Conservation (phyloP, 2,329 filamentous ascomycete species). For the Thelonectria discophora region DNA sequence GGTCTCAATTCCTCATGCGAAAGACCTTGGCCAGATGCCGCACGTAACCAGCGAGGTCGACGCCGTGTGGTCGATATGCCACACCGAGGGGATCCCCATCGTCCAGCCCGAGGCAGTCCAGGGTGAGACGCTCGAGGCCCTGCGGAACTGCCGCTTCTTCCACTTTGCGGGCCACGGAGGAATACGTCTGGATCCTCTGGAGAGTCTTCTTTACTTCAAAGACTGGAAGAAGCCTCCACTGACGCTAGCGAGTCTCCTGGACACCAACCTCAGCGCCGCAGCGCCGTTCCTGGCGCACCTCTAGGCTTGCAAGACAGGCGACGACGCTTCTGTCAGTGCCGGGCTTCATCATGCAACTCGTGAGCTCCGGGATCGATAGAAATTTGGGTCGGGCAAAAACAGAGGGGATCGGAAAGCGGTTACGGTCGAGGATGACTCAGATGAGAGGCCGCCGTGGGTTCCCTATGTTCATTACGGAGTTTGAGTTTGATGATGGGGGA, state of each 20-base stretch:
- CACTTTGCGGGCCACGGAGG: constrained; percentile 5
- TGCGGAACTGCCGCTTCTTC: neutral
- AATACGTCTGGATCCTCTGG: neutral
- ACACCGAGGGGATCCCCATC: neutral
- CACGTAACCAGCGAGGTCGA: neutral
- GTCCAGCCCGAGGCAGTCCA: neutral
- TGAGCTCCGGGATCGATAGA: neutral
- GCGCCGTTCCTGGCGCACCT: constrained; percentile 3
- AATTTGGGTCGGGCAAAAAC: neutral
- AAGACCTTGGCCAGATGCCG: neutral
- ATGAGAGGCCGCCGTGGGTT: neutral
- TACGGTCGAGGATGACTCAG: neutral
- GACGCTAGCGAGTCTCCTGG: neutral
- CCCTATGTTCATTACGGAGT: constrained; percentile 7
- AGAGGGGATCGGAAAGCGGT: neutral
- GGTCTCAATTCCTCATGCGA: neutral
- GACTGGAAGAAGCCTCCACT: neutral
- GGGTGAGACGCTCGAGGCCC: neutral
- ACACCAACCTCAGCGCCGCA: neutral
- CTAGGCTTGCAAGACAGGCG: neutral
- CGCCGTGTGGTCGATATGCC: neutral
- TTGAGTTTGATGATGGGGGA: neutral
- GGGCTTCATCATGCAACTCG: neutral
- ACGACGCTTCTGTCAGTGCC: neutral
- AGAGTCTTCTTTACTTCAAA: neutral